Base-by-base conservation (phyloP, 176 grass and related monocot species). In the Phragmites australis region DNA sequence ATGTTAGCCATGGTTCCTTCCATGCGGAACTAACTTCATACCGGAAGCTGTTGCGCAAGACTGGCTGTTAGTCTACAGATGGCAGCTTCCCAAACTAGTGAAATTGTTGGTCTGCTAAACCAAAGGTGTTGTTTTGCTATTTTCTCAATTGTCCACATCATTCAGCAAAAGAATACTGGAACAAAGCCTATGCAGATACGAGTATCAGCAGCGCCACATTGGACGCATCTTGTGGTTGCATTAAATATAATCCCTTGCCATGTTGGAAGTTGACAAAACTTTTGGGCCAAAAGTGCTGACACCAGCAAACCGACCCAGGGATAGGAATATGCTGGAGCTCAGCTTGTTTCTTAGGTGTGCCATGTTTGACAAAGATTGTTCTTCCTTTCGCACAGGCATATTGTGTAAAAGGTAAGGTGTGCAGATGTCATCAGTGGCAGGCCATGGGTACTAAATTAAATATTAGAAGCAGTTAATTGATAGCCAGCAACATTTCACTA, bases 221-320 rank as follows among this genome's bases (percentile, higher is more conserved):
- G 37, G 62, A 75, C 8, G 10, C 29, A 49, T 48, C 43, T 63
- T 41, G 43, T 51, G 48, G 42, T 68, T 54, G 47, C 47, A 80
- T 39, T 8, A 41, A 39, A 63, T 51, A 72, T 43, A 51, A 72
- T 70, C 31, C 29, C 45, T 64, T 30, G 58, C 31, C 62, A 9
- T 52, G 4, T 21, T 9, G 8, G 13, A 73, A 50, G 47, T 82
- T 39, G 2, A 72, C 43, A 5, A 49, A 21, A 8, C 11, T 37
- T 71, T 81, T 70, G 43, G n/a, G 41, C 17, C 34, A 85, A 61
- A 85, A 72, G 69, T 11, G 18, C 19, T 55, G 45, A 42, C 13
- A 14, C 3, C 1, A 70, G 53, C 18, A 78, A 68, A 52, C 3
- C 21, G 37, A 23, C 14, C 23, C 39, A 47, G 10, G 19, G 15